A percentile compares a stretch with the other conserved stretches of the same genome.
Evolutionary conservation across 164 flowering plant species (phyloP).

Genomic region (Warburgia ugandensis): DNA sequence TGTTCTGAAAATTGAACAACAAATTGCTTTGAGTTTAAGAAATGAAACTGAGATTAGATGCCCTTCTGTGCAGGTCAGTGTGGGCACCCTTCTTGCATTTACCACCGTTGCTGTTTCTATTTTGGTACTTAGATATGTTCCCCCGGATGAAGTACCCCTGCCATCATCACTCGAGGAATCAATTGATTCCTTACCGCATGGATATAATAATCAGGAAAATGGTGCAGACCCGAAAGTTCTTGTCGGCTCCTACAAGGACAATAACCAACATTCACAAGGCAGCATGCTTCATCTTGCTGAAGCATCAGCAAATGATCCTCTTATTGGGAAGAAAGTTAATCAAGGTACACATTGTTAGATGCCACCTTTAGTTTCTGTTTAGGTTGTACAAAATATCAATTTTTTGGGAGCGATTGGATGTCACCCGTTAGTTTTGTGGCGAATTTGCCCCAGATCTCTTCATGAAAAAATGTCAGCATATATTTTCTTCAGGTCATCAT

Average conservation of each 20-base stretch:
- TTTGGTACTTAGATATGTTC: conserved; percentile 83
- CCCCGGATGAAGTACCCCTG: conserved; percentile 86
- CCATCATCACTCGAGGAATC: conserved; percentile 74
- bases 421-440: too few relatives aligned
- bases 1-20: too few relatives aligned
- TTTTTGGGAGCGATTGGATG: too few relatives aligned
- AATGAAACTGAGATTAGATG: not conserved
- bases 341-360: conserved; percentile 13
- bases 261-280: too few relatives aligned
- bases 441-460: too few relatives aligned
- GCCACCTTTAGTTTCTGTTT: too few relatives aligned
- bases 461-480: too few relatives aligned
- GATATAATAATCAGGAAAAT: conserved; percentile 18
- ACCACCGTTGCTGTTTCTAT: conserved; percentile 88
- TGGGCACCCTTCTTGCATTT: conserved; percentile 95
- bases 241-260: not conserved
- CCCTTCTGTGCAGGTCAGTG: conserved; percentile 49
- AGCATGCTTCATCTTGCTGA: conserved; percentile 12
- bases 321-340: conserved; percentile 31
- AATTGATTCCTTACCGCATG: conserved; percentile 47
- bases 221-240: conserved; percentile 16
- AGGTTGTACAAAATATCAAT: too few relatives aligned
- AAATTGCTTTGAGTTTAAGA: too few relatives aligned
- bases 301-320: conserved; percentile 37
- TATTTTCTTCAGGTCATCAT: not conserved